Base-by-base conservation (phyloP, 2,329 filamentous ascomycete species). In the Sclerotinia borealis region DNA sequence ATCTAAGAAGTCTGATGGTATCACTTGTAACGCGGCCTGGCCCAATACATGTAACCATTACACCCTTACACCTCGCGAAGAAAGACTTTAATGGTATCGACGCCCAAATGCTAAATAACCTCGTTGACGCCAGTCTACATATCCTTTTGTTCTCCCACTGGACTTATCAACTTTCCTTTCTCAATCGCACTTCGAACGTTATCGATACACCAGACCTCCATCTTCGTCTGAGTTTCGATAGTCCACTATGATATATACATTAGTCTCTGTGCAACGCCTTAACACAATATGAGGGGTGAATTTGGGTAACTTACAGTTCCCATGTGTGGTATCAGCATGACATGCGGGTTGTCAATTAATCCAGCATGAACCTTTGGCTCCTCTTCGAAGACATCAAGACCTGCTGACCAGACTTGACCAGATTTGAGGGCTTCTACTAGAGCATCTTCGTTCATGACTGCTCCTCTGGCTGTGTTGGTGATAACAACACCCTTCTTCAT, bases 241-340 rank as follows among this genome's bases (percentile, higher is more conserved):
- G 90, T 93, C 81, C 84, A 92, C 54, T 58, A 22, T 58, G 29
- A 36, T n/a, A 19, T n/a, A 4, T 17, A 45, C n/a, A 10, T 58
- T 36, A 58, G 54, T 58, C 39, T 45, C 29, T 1, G 31, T 45
- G 13, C 3, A 27, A 25, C 29, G 10, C n/a, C n/a, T 25, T 0
- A 22, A 25, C 34, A 31, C n/a, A 4, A n/a, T 34, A 4, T 3
- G 9, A 2, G 3, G 19, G 39, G 11, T 3, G 27, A 4, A 15
- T 43, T 45, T 22, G 9, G 13, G 15, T 34, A 25, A 58, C 54
- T 58, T 45, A 58, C 54, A 0, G 92, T 96, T 0, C 91, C 91
- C 89, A 96, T 90, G 75, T 96, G 92, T 59, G 92, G 92, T 41
- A 96, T 77, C 34, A 96, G 79, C 70, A 93, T 79, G 27, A 91